Percentiles rank a stretch among this genome's conserved stretches.
phyloP scores from a whole-genome alignment of 805 yeast genomes.

The Komagataella populi region DNA sequence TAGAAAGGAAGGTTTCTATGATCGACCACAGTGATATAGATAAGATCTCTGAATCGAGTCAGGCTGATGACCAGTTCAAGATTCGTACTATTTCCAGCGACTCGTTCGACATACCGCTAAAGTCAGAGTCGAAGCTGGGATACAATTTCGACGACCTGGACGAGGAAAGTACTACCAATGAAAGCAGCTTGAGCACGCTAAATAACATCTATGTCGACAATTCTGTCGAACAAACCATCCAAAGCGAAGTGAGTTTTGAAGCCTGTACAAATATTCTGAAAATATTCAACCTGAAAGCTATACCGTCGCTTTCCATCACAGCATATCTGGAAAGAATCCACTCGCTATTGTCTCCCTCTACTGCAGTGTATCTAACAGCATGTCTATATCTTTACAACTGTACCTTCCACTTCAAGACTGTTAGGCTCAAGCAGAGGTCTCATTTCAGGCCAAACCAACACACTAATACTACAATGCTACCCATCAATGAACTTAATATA shows the following conservation, averaged over 20 bases:
- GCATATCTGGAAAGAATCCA: constrained; percentile 18
- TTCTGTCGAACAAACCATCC: not conserved
- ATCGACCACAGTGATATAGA: not conserved
- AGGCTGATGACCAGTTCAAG: not conserved
- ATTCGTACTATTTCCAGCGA: not conserved
- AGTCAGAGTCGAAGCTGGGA: not conserved
- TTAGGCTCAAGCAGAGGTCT: constrained; percentile 2
- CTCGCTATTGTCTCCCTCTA: constrained; percentile 15
- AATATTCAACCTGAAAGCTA: constrained; percentile 17
- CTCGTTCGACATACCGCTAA: not conserved
- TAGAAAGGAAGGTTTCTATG: not conserved
- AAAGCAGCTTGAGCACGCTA: not conserved
- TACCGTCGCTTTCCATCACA: constrained; percentile 15
- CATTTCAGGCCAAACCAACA: constrained; percentile 2
- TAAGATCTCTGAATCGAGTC: not conserved
- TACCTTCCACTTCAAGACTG: constrained; percentile 12
- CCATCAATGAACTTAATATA: constrained; percentile 21
- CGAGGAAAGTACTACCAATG: not conserved
- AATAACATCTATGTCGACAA: not conserved
- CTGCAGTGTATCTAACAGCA: constrained; percentile 17
- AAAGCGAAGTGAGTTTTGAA: not conserved
- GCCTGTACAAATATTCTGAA: constrained; percentile 5
- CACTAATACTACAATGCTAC: constrained; percentile 10
- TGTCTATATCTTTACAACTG: constrained; percentile 16
- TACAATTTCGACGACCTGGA: not conserved